Base-by-base conservation (phyloP, 2,329 filamentous ascomycete genomes). In the Fusarium xylarioides region DNA sequence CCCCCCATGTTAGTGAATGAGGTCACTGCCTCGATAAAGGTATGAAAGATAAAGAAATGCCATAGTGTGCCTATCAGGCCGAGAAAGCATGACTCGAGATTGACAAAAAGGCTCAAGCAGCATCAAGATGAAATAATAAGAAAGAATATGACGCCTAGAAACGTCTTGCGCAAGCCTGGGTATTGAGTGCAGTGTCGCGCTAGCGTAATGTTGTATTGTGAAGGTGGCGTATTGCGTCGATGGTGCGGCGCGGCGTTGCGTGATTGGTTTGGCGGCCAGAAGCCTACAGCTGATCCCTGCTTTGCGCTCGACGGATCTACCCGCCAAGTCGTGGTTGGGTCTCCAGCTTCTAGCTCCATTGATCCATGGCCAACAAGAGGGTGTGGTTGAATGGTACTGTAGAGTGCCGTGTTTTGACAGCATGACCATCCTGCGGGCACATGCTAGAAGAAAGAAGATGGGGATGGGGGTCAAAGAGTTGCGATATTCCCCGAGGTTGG, bases 261-360 rank as follows among this genome's bases (percentile, higher is more conserved):
- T 70, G 60, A 70, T 70, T 70, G 60, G 47, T 35, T 44, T 56
- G 28, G 18, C 46, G 55, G 35, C 21, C 42, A 63, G 26, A 56
- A 49, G 46, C 46, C 63, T 23, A 53, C 58, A 68, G 53, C 57
- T 55, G 59, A 74, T 69, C 70, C 73, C 63, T 76, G 66, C 54
- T 73, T 74, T 68, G 57, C 52, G 65, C 67, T 71, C 47, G 53
- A 61, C 76, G 76, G 76, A 77, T 77, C 76, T 77, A 77, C 74
- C 76, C 76, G 76, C 71, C 73, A 67, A 70, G 63, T 65, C 47
- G 42, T 73, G 74, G 72, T 76, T 76, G 68, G 75, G 58, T 53
- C 40, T 58, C 43, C 26, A 55, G 32, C 52, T 50, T 47, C 74
- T 69, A 73, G 65, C 38, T 69, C 58, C 63, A 73, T 74, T 63